Conservation (phyloP, 768 basidiomycete species). For the Lactarius vividus region DNA sequence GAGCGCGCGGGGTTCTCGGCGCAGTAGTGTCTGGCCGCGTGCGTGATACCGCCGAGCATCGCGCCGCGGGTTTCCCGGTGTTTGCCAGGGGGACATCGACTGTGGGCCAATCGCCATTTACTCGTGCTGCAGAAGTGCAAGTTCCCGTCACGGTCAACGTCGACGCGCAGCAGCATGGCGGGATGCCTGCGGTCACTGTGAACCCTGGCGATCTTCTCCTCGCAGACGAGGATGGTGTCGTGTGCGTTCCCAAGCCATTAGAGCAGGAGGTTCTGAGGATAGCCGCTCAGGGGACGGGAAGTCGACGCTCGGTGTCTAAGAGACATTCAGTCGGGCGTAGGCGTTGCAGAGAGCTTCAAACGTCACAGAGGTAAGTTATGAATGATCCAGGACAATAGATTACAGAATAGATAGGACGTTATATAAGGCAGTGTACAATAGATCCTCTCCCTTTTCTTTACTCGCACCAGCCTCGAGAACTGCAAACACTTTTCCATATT, state of each 20-base stretch:
- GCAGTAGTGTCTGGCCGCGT: conserved; percentile 84
- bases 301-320: conserved; percentile 69
- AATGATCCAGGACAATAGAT: conserved; percentile 35
- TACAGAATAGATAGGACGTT: conserved; percentile 12
- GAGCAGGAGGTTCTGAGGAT: conserved; percentile 54
- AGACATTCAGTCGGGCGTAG: conserved; percentile 73
- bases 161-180: conserved; percentile 34
- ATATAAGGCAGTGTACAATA: conserved; percentile 3
- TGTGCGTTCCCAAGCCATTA: conserved; percentile 63
- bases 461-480: conserved; percentile 17
- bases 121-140: conserved; percentile 74
- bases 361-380: conserved; percentile 56
- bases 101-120: conserved; percentile 81
- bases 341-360: conserved; percentile 76
- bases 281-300: conserved; percentile 54
- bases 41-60: conserved; percentile 80
- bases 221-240: conserved; percentile 88
- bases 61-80: conserved; percentile 67
- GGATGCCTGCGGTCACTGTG: conserved; percentile 55
- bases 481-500: conserved; percentile 20
- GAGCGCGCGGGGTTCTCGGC: conserved; percentile 63
- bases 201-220: conserved; percentile 78
- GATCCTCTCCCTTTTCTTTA: background rate
- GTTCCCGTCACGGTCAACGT: conserved; percentile 53
- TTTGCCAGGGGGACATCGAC: conserved; percentile 82